Conservation (phyloP, 2,329 filamentous ascomycete species). For the Fusarium domesticum region DNA sequence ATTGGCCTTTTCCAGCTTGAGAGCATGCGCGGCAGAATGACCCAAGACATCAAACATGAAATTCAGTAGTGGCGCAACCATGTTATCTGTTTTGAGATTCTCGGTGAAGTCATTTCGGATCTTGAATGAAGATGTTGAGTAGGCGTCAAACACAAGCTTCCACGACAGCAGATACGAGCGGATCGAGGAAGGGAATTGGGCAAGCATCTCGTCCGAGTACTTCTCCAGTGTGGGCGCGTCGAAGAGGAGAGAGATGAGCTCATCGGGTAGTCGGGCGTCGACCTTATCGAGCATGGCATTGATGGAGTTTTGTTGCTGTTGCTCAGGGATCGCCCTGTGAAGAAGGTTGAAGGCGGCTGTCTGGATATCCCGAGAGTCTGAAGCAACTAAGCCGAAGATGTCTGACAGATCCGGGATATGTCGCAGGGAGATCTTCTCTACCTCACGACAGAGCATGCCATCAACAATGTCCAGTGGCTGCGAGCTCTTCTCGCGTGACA, state of each 20-base stretch:
- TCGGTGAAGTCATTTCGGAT: conserved; percentile 79
- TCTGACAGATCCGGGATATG: conserved; percentile 62
- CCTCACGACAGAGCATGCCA: conserved; percentile 65
- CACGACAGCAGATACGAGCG: conserved; percentile 84
- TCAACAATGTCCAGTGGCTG: conserved; percentile 75
- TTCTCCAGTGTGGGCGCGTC: conserved; percentile 71
- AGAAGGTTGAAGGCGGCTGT: conserved; percentile 77
- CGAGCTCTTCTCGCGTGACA: conserved; percentile 45
- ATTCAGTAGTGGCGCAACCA: conserved; percentile 66
- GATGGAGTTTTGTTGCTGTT: conserved; percentile 79
- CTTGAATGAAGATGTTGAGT: conserved; percentile 72
- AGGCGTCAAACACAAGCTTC: conserved; percentile 87
- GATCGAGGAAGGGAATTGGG: conserved; percentile 65
- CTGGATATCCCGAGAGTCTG: conserved; percentile 72
- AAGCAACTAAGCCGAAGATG: conserved; percentile 73
- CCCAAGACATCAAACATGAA: conserved; percentile 85
- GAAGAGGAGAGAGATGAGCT: conserved; percentile 78
- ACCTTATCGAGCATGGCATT: conserved; percentile 68
- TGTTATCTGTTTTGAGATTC: conserved; percentile 71
- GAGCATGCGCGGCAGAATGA: conserved; percentile 67
- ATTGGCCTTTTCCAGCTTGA: conserved; percentile 68
- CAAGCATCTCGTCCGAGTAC: conserved; percentile 62
- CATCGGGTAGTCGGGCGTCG: conserved; percentile 73
- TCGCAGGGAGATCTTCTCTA: conserved; percentile 61
- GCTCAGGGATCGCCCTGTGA: conserved; percentile 71